Evolutionary conservation across 2,329 filamentous ascomycete genomes (phyloP).

Genomic region (Fusarium bulbicola): DNA sequence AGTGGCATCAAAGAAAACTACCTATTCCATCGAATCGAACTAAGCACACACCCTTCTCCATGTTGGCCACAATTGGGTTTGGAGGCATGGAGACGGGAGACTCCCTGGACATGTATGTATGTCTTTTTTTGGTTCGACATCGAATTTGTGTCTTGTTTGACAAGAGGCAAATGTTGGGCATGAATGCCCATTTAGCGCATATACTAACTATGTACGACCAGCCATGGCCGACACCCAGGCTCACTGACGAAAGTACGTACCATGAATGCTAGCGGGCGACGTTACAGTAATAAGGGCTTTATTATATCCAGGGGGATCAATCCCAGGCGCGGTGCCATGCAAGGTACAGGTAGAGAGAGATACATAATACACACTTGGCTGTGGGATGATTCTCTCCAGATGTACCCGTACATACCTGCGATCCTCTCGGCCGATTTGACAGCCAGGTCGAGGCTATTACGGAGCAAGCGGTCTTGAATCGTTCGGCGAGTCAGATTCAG

Average conservation of each 20-base stretch:
- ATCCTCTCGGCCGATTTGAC: constrained; percentile 38
- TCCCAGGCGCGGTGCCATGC: not conserved
- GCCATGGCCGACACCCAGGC: constrained; percentile 6
- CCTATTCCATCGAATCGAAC: not conserved
- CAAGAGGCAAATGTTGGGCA: constrained; percentile 38
- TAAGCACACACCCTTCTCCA: not conserved
- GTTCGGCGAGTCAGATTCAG: constrained; percentile 41
- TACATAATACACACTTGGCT: not conserved
- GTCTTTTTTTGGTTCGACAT: constrained; percentile 9
- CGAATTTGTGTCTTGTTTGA: constrained; percentile 4
- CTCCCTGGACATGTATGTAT: not conserved
- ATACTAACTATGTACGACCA: not conserved
- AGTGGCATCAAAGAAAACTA: not conserved
- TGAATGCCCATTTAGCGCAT: constrained; percentile 17
- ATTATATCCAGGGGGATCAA: constrained; percentile 10
- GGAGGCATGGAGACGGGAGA: not conserved
- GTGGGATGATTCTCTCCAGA: constrained; percentile 8
- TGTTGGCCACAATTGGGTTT: not conserved
- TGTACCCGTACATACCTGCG: not conserved
- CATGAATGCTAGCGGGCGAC: constrained; percentile 26
- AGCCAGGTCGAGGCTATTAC: constrained; percentile 17
- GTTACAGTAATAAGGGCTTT: constrained; percentile 16
- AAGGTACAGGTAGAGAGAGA: constrained; percentile 18
- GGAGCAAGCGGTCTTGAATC: constrained; percentile 16
- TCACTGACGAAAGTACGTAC: constrained; percentile 22